A percentile compares a stretch with the other conserved stretches of the same genome.
Evolutionary conservation across 2,329 filamentous ascomycete genomes (phyloP).

Genomic region (Lachnellula suecica): DNA sequence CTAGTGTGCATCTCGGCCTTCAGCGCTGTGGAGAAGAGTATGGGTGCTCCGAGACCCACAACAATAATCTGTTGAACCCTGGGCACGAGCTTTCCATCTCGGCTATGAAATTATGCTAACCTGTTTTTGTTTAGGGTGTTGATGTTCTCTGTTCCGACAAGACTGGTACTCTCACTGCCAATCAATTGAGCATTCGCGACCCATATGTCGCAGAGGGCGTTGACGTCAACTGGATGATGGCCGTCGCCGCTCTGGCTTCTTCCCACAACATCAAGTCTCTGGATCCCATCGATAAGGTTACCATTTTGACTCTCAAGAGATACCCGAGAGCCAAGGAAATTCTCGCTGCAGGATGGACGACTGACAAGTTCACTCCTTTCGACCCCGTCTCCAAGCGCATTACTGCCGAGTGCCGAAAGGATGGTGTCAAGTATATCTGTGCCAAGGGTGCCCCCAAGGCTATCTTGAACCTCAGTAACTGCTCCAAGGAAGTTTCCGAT

Average conservation of each 20-base stretch:
- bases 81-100: background rate
- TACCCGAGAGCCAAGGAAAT: conserved; percentile 79
- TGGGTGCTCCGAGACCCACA: no score
- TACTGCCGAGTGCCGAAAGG: conserved; percentile 66
- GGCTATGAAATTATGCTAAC: conserved; percentile 10
- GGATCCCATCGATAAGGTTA: conserved; percentile 79
- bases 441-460: conserved; percentile 79
- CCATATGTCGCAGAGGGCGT: conserved; percentile 75
- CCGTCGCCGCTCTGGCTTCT: conserved; percentile 72
- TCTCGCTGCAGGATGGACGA: conserved; percentile 71
- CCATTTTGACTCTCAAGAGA: conserved; percentile 71
- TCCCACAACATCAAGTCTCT: conserved; percentile 79
- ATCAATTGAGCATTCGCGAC: conserved; percentile 75
- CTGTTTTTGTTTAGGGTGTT: conserved; percentile 48
- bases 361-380: conserved; percentile 75
- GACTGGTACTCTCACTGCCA: conserved; percentile 74
- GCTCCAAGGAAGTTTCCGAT: conserved; percentile 61
- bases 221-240: conserved; percentile 85
- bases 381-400: conserved; percentile 81
- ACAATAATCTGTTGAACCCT: no score
- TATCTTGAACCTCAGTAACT: conserved; percentile 67
- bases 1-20: no score
- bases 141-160: conserved; percentile 81
- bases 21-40: no score
- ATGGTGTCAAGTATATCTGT: conserved; percentile 69